phyloP scores from a whole-genome alignment of 108 stramenopile species.

The Cyclostephanos tholiformis region DNA sequence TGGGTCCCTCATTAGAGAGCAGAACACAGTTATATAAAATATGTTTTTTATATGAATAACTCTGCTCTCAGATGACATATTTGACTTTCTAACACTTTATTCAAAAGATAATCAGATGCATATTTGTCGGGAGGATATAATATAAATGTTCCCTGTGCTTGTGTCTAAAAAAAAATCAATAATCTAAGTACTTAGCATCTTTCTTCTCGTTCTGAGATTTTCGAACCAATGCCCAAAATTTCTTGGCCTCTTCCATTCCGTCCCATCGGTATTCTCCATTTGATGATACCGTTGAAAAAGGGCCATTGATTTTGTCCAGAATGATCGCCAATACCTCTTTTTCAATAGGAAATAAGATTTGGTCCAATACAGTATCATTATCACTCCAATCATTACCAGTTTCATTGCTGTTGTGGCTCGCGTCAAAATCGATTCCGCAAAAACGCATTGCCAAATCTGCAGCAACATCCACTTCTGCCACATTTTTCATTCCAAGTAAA shows the following conservation, averaged over 20 bases:
- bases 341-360: constrained; percentile 47
- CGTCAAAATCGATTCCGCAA: constrained; percentile 31
- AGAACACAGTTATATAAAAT: too few species aligned
- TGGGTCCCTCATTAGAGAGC: too few species aligned
- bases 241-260: constrained; percentile 53
- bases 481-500: constrained; percentile 77
- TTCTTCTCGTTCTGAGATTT: neutral
- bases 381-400: constrained; percentile 13
- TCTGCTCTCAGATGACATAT: too few species aligned
- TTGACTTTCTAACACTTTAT: too few species aligned
- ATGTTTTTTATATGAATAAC: too few species aligned
- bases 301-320: constrained; percentile 56
- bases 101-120: too few species aligned
- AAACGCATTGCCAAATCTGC: constrained; percentile 60
- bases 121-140: too few species aligned
- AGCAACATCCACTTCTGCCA: constrained; percentile 63
- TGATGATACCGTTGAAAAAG: constrained; percentile 68
- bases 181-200: neutral
- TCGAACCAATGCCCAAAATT: constrained; percentile 54
- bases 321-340: constrained; percentile 33
- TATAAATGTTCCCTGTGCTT: too few species aligned
- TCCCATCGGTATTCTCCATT: constrained; percentile 67
- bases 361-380: constrained; percentile 33
- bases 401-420: constrained; percentile 5
- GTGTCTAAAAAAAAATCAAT: too few species aligned